These are phyloP conservation scores for Desmodesmus armatus DNA, from an alignment of 139 green algal species.

Conservation along the genomic window DNA sequence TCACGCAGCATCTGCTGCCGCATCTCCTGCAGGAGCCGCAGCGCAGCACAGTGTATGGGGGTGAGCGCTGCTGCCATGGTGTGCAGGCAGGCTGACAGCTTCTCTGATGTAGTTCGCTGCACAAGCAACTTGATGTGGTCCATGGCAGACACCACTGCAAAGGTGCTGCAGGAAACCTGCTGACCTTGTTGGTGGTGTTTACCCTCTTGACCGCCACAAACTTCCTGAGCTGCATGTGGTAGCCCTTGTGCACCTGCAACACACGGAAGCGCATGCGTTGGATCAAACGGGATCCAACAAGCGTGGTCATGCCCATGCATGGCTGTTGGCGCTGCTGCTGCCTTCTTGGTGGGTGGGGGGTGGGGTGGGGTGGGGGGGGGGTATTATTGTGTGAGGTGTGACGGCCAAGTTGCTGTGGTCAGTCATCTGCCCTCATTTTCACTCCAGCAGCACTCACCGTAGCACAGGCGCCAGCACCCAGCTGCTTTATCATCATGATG, in stretches of 20 bases:
- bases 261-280: neutral
- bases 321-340: conserved; percentile 24
- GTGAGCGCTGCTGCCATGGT: neutral
- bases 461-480: conserved; percentile 75
- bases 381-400: neutral
- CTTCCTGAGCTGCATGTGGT: conserved; percentile 62
- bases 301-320: neutral
- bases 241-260: conserved; percentile 83
- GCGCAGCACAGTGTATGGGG: neutral
- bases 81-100: too few relatives aligned
- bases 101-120: too few relatives aligned
- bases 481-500: conserved; percentile 75
- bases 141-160: too few relatives aligned
- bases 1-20: conserved; percentile 92
- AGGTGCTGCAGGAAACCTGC: too few relatives aligned
- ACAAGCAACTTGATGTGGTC: too few relatives aligned
- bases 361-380: too few relatives aligned
- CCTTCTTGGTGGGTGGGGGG: too few relatives aligned
- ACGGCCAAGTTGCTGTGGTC: conserved; percentile 13
- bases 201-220: conserved; percentile 93
- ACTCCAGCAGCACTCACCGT: too few relatives aligned
- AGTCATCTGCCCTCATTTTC: neutral
- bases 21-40: conserved; percentile 69
- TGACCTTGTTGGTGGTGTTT: conserved; percentile 74
- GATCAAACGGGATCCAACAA: too few relatives aligned